phyloP scores from a whole-genome alignment of 1,284 basidiomycete species.

The Chalciporus piperatoides region DNA sequence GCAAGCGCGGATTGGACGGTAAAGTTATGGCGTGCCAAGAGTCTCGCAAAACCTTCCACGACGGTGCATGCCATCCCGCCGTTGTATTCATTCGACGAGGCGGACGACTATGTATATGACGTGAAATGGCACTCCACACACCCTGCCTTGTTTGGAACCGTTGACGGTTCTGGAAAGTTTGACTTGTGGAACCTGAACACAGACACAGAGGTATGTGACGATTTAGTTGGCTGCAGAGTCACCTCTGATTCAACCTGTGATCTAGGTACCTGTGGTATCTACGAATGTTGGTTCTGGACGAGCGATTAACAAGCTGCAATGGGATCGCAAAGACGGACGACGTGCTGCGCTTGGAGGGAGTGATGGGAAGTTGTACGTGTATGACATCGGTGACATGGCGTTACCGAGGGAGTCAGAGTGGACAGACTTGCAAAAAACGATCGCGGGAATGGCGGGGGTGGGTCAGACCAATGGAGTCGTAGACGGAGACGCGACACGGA shows the following conservation, averaged over 20 bases:
- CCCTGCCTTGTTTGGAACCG: slow-evolving; percentile 90
- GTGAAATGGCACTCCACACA: slow-evolving; percentile 96
- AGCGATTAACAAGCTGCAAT: slow-evolving; percentile 93
- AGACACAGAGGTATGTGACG: slow-evolving; percentile 80
- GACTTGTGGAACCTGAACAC: slow-evolving; percentile 95
- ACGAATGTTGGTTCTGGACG: slow-evolving; percentile 68
- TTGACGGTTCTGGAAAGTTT: slow-evolving; percentile 92
- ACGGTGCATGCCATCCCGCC: slow-evolving; percentile 60
- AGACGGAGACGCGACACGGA: slow-evolving; percentile 42
- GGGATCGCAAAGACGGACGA: slow-evolving; percentile 85
- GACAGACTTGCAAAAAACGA: slow-evolving; percentile 82
- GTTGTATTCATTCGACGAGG: slow-evolving; percentile 91
- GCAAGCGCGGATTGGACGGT: slow-evolving; percentile 94
- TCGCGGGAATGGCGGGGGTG: slow-evolving; percentile 60
- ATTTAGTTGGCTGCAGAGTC: not conserved
- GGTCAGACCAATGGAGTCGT: slow-evolving; percentile 49
- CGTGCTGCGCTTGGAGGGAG: slow-evolving; percentile 86
- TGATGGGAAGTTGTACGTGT: slow-evolving; percentile 91
- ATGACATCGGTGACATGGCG: slow-evolving; percentile 90
- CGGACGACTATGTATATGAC: slow-evolving; percentile 98
- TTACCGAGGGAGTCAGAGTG: slow-evolving; percentile 84
- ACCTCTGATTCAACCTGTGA: slow-evolving; percentile 4
- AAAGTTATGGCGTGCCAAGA: slow-evolving; percentile 86
- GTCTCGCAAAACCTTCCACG: slow-evolving; percentile 52
- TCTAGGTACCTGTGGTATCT: slow-evolving; percentile 76